Percentiles rank a stretch among this genome's conserved stretches.
These are phyloP conservation scores for Metarhizium sp. DNA, from an alignment of 2,329 filamentous ascomycete species.

Conservation along the genomic window DNA sequence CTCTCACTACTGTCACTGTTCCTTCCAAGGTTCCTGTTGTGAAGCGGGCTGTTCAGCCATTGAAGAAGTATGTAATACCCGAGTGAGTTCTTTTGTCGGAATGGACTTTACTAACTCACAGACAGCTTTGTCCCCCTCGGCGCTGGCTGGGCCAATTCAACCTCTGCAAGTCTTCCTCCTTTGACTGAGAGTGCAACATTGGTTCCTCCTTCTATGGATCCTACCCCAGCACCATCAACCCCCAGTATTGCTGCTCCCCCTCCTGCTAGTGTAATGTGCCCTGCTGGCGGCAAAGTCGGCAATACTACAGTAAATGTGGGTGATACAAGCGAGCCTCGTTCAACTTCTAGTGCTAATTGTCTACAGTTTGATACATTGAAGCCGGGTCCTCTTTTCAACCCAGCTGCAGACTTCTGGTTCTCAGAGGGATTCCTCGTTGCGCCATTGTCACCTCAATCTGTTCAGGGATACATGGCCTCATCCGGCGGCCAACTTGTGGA, in stretches of 20 bases:
- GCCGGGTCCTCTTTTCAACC: conserved; percentile 30
- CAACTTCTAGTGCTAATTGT: conserved; percentile 8
- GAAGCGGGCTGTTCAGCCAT: conserved; percentile 17
- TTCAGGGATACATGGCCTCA: conserved; percentile 25
- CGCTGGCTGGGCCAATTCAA: conserved; percentile 22
- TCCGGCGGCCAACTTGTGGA: conserved; percentile 30
- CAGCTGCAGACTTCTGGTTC: conserved; percentile 30
- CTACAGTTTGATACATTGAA: conserved; percentile 26
- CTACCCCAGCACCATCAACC: background rate
- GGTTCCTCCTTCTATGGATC: background rate
- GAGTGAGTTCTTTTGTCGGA: background rate
- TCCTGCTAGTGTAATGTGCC: conserved; percentile 14
- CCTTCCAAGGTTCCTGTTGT: conserved; percentile 7
- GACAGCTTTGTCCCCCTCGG: conserved; percentile 11
- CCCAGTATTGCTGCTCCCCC: conserved; percentile 5
- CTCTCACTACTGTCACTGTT: conserved; percentile 23
- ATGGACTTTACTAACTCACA: background rate
- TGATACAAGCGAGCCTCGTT: background rate
- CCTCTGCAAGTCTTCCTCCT: conserved; percentile 5
- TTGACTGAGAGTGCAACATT: background rate
- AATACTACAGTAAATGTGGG: conserved; percentile 29
- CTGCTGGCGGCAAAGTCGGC: conserved; percentile 22
- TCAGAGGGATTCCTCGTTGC: conserved; percentile 30
- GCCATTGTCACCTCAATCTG: conserved; percentile 22
- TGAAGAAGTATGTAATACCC: conserved; percentile 16